Evolutionary conservation across 208 protist species (phyloP).

Genomic region (Leishmania turanica): DNA sequence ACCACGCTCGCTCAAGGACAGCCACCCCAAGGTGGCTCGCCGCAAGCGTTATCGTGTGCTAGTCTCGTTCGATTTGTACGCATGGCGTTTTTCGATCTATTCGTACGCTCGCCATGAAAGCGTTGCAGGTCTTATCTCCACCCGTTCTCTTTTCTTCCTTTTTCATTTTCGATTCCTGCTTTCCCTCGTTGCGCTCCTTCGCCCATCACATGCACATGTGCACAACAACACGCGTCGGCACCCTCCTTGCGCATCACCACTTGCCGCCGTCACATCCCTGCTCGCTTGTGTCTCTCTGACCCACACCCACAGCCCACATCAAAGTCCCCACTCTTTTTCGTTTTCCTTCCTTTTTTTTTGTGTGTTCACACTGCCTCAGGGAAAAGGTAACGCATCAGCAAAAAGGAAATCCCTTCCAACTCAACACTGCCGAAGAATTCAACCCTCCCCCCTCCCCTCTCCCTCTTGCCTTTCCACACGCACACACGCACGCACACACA

Average conservation of each 20-base stretch:
- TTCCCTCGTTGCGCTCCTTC: neutral
- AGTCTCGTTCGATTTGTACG: neutral
- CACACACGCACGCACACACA: neutral
- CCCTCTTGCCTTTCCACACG: neutral
- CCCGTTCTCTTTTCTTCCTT: neutral
- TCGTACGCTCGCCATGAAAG: neutral
- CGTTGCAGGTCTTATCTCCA: neutral
- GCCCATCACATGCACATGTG: neutral
- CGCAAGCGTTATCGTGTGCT: neutral
- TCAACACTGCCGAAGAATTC: neutral
- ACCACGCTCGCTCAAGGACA: neutral
- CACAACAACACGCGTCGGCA: neutral
- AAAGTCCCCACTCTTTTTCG: neutral
- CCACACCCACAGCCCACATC: neutral
- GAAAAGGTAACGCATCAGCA: neutral
- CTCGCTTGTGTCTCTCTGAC: constrained; percentile 2
- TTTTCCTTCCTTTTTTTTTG: neutral
- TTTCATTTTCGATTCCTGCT: neutral
- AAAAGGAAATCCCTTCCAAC: neutral
- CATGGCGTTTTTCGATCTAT: neutral
- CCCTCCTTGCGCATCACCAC: neutral
- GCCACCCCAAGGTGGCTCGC: neutral
- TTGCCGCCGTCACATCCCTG: neutral
- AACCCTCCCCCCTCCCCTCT: neutral
- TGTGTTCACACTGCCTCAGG: neutral